phyloP scores from a whole-genome alignment of 2,329 filamentous ascomycete species.

The Thyridium curvatum region DNA sequence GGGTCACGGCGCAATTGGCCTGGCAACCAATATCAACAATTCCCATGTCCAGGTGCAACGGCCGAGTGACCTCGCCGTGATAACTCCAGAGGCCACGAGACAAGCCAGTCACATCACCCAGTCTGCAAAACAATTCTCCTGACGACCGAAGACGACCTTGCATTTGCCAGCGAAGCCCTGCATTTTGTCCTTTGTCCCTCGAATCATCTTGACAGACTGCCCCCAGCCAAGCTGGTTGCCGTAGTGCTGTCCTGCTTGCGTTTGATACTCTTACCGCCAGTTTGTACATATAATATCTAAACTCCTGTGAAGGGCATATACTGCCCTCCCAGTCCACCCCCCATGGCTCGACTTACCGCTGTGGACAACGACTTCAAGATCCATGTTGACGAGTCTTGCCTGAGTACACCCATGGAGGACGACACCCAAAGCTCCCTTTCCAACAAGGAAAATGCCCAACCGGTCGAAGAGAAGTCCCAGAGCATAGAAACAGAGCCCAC shows the following conservation, averaged over 20 bases:
- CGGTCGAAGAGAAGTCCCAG: background rate
- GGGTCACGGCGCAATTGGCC: background rate
- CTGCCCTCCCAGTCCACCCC: background rate
- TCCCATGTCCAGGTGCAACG: background rate
- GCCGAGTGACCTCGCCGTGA: background rate
- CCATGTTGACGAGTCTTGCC: slow-evolving; percentile 39
- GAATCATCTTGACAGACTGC: too few species aligned
- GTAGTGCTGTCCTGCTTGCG: too few species aligned
- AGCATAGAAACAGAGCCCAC: background rate
- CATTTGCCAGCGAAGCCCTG: too few species aligned
- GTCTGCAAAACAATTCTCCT: too few species aligned
- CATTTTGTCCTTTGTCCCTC: too few species aligned
- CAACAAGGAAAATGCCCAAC: slow-evolving; percentile 6
- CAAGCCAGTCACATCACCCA: slow-evolving; percentile 1
- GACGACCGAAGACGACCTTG: too few species aligned
- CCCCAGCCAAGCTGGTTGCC: too few species aligned
- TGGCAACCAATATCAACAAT: slow-evolving; percentile 3
- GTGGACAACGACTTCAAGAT: slow-evolving; percentile 38
- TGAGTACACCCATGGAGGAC: slow-evolving; percentile 34
- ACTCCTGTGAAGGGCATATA: too few species aligned
- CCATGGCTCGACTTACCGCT: slow-evolving; percentile 17
- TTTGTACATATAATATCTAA: background rate
- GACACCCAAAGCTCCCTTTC: slow-evolving; percentile 7
- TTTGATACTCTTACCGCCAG: too few species aligned
- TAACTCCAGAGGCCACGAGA: background rate